Conservation (phyloP, 768 basidiomycete genomes). For the Leccinellum luteum region DNA sequence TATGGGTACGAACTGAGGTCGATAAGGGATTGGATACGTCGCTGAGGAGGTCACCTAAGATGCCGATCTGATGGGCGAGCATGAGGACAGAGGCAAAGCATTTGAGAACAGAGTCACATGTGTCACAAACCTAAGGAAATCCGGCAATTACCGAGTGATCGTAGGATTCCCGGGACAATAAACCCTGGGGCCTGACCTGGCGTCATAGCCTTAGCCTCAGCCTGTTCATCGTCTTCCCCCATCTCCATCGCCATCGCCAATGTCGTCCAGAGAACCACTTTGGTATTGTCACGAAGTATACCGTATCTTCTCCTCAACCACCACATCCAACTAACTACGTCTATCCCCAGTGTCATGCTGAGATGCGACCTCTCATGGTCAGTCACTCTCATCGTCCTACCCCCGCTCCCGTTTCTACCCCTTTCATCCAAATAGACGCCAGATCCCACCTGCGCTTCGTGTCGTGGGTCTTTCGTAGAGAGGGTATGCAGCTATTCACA, state of each 20-base stretch:
- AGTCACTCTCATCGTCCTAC: conserved; percentile 11
- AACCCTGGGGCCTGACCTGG: neutral
- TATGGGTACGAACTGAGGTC: neutral
- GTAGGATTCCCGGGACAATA: neutral
- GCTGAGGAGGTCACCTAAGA: conserved; percentile 17
- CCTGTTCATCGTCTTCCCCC: neutral
- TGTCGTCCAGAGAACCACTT: conserved; percentile 71
- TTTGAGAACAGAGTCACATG: neutral
- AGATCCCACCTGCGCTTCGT: conserved; percentile 81
- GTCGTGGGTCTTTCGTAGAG: conserved; percentile 80
- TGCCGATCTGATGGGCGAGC: conserved; percentile 3
- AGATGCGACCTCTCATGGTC: conserved; percentile 89
- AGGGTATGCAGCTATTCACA: conserved; percentile 37
- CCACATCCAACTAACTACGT: conserved; percentile 12
- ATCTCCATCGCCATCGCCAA: conserved; percentile 8
- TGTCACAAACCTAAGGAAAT: neutral
- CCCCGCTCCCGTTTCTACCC: neutral
- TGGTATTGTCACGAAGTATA: conserved; percentile 79
- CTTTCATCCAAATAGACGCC: conserved; percentile 51
- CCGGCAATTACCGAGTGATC: conserved; percentile 14
- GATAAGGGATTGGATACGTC: neutral
- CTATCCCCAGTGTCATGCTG: conserved; percentile 69
- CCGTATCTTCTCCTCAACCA: neutral
- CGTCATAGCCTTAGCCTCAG: too few species aligned
- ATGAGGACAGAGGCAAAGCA: neutral